Base-by-base conservation (phyloP, 2,329 filamentous ascomycete genomes). In the Epichloe sp. region DNA sequence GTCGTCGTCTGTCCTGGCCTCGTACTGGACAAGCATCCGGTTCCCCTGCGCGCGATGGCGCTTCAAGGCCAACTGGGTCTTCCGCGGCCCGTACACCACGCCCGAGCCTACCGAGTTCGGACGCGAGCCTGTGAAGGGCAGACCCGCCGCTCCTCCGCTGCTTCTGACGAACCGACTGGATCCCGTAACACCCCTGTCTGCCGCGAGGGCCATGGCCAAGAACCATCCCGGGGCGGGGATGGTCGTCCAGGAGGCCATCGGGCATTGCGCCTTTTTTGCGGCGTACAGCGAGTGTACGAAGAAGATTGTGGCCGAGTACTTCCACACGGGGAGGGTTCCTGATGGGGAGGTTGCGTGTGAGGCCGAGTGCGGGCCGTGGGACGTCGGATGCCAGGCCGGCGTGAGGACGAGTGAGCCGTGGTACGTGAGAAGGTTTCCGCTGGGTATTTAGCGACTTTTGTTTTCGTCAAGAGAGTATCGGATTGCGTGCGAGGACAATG, bases 131-230 rank as follows among this genome's bases (percentile, higher is more conserved):
- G 51, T 55, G 2, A 54, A 55, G 12, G 67, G 61, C 7, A 62
- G 56, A 40, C 72, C 73, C 0, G 59, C 60, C 0, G 68, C 68
- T 4, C 72, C 73, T 4, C 53, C 75, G 26, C 58, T 76, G 31
- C 73, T 73, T 57, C 54, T 75, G 3, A 64, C 67, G 11, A 71
- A 68, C 49, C 54, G 62, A 5, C 63, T 68, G 6, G 73, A 76
- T 51, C 73, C 74, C 12, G 68, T 74, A 11, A 76, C 73, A 26
- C 73, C 73, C 5, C 55, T 70, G 38, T n/a, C 38, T 5, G 35
- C 50, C 4, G 56, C 56, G 8, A 42, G 52, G 3, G 15, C 26
- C 37, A 58, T 57, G 56, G 49, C 57, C 14, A 46, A 11, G 36
- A 15, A 19, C 1, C 57, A 62, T 40, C 56, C 57, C 1, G 59